Conservation (phyloP, 176 grass and related monocot species). For the Oryza meridionalis region DNA sequence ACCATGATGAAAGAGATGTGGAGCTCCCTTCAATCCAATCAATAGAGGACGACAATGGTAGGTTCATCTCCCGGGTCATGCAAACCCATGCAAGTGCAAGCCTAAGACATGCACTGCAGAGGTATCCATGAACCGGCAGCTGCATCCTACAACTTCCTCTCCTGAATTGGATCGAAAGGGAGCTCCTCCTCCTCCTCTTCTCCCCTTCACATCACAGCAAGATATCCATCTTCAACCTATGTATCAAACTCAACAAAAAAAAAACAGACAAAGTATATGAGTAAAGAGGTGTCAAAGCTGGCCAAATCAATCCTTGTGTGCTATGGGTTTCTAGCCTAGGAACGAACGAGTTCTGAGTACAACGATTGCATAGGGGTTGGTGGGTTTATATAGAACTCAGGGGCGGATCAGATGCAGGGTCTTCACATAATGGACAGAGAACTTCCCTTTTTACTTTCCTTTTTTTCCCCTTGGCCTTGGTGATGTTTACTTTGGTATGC, state of each 20-base stretch:
- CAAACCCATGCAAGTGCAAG: slow-evolving; percentile 65
- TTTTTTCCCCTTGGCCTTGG: background rate
- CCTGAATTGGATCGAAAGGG: slow-evolving; percentile 71
- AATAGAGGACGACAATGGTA: slow-evolving; percentile 60
- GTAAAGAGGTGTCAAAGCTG: background rate
- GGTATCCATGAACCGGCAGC: slow-evolving; percentile 86
- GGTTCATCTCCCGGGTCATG: slow-evolving; percentile 76
- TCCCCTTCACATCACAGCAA: background rate
- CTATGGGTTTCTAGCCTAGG: background rate
- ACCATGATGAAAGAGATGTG: background rate
- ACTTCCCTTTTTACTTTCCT: background rate
- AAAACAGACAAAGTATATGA: background rate
- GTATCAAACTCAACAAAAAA: background rate
- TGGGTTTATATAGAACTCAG: slow-evolving; percentile 59
- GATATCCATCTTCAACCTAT: background rate
- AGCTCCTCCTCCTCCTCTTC: slow-evolving; percentile 48
- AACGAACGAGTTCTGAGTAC: background rate
- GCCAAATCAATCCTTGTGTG: background rate
- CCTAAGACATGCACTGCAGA: slow-evolving; percentile 40
- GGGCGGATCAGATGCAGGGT: too few relatives aligned
- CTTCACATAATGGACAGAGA: slow-evolving; percentile 5
- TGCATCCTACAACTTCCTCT: slow-evolving; percentile 67
- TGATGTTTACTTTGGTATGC: slow-evolving; percentile 25
- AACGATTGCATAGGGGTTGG: background rate
- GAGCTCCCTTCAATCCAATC: slow-evolving; percentile 96